Conservation (phyloP, 208 protist genomes). For the Vickermania spadyakhi region DNA sequence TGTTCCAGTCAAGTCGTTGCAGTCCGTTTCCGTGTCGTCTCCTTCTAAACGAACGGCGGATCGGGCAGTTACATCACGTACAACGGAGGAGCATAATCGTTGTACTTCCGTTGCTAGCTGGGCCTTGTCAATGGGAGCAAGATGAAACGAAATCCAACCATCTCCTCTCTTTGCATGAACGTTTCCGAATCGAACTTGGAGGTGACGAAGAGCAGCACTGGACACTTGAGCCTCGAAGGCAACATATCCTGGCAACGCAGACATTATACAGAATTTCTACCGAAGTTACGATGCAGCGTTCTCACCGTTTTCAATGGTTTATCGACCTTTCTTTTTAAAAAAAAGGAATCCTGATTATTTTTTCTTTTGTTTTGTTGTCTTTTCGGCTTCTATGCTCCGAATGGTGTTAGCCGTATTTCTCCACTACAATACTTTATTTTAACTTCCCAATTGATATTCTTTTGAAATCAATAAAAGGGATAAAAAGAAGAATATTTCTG, state of each 20-base stretch:
- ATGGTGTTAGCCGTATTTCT: too few relatives aligned
- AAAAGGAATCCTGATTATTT: too few relatives aligned
- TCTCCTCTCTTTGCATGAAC: slow-evolving; percentile 61
- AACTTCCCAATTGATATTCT: too few relatives aligned
- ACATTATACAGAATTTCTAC: neutral
- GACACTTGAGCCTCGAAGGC: slow-evolving; percentile 72
- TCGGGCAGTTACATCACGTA: slow-evolving; percentile 65
- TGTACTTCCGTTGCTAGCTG: slow-evolving; percentile 57
- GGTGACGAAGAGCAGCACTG: slow-evolving; percentile 80
- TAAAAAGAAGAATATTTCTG: too few relatives aligned
- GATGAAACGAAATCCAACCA: slow-evolving; percentile 68
- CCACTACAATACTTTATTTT: too few relatives aligned
- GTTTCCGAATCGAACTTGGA: slow-evolving; percentile 57
- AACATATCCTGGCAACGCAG: slow-evolving; percentile 14
- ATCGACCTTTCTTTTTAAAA: too few relatives aligned
- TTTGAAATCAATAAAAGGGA: too few relatives aligned
- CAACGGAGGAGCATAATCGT: slow-evolving; percentile 57
- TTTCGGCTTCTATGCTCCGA: too few relatives aligned
- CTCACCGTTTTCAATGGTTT: too few relatives aligned
- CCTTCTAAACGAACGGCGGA: slow-evolving; percentile 43
- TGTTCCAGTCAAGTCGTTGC: slow-evolving; percentile 28
- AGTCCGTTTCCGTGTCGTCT: slow-evolving; percentile 67
- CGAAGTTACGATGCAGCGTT: too few relatives aligned
- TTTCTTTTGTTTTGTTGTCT: too few relatives aligned
- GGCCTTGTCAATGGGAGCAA: slow-evolving; percentile 14